These are phyloP conservation scores for Deuterostichococcus epilithicus DNA, from an alignment of 139 green algal species.

Conservation along the genomic window DNA sequence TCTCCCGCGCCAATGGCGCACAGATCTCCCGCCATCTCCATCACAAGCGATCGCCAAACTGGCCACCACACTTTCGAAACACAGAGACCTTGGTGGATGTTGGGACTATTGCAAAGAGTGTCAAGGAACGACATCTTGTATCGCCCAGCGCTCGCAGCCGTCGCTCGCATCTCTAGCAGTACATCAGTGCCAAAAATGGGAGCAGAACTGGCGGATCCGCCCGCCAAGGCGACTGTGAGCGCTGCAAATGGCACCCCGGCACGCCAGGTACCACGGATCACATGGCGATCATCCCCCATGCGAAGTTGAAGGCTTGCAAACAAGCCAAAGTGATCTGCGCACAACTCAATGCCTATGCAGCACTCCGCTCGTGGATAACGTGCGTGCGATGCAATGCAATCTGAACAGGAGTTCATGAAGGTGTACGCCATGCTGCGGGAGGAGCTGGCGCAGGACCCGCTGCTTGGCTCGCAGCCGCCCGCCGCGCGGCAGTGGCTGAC, in stretches of 20 bases:
- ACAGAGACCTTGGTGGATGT: neutral
- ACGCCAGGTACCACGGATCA: neutral
- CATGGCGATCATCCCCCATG: too few species aligned
- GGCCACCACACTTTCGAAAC: too few species aligned
- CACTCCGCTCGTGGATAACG: too few species aligned
- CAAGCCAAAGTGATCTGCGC: too few species aligned
- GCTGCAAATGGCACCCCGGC: neutral
- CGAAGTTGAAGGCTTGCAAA: too few species aligned
- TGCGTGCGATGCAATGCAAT: too few species aligned
- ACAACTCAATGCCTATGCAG: neutral
- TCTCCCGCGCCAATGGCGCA: too few species aligned
- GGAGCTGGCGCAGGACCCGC: slow-evolving; percentile 63
- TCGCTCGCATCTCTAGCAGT: neutral
- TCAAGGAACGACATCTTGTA: neutral
- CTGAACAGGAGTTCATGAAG: slow-evolving; percentile 60
- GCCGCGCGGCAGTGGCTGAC: slow-evolving; percentile 62
- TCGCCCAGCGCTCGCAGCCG: neutral
- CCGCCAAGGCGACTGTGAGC: neutral
- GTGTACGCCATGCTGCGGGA: slow-evolving; percentile 67
- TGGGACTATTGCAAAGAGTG: neutral
- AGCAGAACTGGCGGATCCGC: neutral
- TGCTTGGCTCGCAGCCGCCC: slow-evolving; percentile 51
- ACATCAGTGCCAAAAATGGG: neutral
- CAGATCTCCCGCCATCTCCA: too few species aligned
- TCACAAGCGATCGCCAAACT: too few species aligned